Conservation (phyloP, 2,329 filamentous ascomycete species). For the Calonectria hongkongensis region DNA sequence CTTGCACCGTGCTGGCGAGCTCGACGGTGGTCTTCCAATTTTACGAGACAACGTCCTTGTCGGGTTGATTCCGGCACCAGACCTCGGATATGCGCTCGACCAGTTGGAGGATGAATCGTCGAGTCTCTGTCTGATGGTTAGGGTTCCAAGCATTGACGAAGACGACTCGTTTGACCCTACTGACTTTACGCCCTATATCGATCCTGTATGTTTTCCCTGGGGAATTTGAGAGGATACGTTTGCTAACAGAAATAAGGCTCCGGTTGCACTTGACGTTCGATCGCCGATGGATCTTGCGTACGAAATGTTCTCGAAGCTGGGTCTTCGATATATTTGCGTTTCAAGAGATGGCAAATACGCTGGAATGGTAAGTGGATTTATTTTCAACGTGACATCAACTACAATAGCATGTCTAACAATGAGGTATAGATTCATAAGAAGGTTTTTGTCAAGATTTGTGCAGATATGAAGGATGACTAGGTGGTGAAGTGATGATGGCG, state of each 20-base stretch:
- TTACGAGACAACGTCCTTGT: slow-evolving; percentile 86
- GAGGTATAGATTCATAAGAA: slow-evolving; percentile 88
- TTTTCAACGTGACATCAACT: neutral
- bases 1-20: slow-evolving; percentile 88
- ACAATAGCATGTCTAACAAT: slow-evolving; percentile 38
- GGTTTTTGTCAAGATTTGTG: slow-evolving; percentile 80
- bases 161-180: slow-evolving; percentile 80
- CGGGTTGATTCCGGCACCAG: slow-evolving; percentile 93
- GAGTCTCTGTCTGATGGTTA: slow-evolving; percentile 88
- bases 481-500: neutral
- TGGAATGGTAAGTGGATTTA: slow-evolving; percentile 81
- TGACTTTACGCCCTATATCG: slow-evolving; percentile 93
- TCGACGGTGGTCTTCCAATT: slow-evolving; percentile 94
- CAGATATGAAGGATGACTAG: slow-evolving; percentile 61
- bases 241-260: slow-evolving; percentile 73
- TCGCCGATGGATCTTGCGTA: slow-evolving; percentile 97
- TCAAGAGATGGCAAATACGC: slow-evolving; percentile 88
- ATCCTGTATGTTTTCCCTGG: slow-evolving; percentile 76
- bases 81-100: slow-evolving; percentile 94
- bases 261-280: slow-evolving; percentile 89
- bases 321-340: slow-evolving; percentile 93
- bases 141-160: slow-evolving; percentile 78
- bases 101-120: slow-evolving; percentile 84
- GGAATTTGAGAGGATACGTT: neutral
- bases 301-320: slow-evolving; percentile 96